phyloP scores from a whole-genome alignment of 257 asterid species.

The Agastache rugosa region DNA sequence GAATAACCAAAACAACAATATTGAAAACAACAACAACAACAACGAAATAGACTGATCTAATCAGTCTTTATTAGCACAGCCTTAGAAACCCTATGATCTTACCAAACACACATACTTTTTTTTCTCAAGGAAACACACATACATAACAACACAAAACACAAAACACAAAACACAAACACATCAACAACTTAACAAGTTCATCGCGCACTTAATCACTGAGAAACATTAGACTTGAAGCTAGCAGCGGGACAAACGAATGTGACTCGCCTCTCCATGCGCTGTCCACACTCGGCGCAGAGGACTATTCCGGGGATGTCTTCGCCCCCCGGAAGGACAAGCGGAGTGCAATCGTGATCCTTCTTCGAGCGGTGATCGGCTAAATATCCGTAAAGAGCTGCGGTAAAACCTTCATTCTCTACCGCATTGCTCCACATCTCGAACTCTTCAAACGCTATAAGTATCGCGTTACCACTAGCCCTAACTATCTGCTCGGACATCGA shows the following conservation, averaged over 20 bases:
- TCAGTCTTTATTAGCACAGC: not conserved
- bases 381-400: not conserved
- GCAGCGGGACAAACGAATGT: not conserved
- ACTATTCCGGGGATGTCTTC: not conserved
- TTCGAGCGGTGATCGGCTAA: not conserved
- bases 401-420: not conserved
- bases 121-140: not conserved
- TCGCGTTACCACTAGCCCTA: not conserved
- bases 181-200: no score
- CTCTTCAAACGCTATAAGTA: not conserved
- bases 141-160: no score
- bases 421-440: not conserved
- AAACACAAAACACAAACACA: no score
- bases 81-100: not conserved
- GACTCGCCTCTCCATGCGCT: not conserved
- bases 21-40: no score
- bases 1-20: not conserved
- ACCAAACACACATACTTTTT: not conserved
- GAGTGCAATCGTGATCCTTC: not conserved
- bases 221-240: no score
- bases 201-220: no score
- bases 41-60: not conserved
- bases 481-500: not conserved
- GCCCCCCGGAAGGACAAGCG: not conserved
- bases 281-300: not conserved